Base-by-base conservation (phyloP, 169 alveolate species). In the Eimeria nieschulzi region DNA sequence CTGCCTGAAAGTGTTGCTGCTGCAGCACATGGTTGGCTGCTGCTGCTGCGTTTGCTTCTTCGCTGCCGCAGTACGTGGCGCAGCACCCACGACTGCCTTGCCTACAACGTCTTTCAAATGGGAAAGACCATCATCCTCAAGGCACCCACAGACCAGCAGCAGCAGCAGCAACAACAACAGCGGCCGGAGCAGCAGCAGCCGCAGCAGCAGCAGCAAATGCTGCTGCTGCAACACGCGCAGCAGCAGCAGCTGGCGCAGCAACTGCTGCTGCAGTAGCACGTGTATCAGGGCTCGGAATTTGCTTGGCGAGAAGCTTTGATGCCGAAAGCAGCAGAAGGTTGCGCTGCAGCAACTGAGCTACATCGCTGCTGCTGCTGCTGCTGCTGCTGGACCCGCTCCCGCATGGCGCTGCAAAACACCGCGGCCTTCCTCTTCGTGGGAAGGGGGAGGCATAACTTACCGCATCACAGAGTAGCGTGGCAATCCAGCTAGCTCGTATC, bases 51-150 rank as follows among this genome's bases (percentile, higher is more conserved):
- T 12, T n/a, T 33, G 2, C 56, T 72, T 56, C 59, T 3, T 15
- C 13, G 82, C 82, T 78, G 86, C 63, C 7, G 56, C 90, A 82
- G 90, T 59, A 33, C 90, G 17, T 82, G 90, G 90, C 17, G 78
- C 17, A 82, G 90, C 78, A 64, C 79, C 10, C 75, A 82, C 78
- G 90, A 82, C 66, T 21, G 79, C 63, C 9, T 82, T 5, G 90
- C 90, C 51, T 82, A 82, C 78, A 82, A 82, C 63, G 90, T 82
- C 90, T 82, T 53, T 71, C 26, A 54, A 5, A 39, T 70, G 79
- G 64, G 73, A 7, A 59, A 63, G 15, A 68, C 72, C 46, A 63
- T 61, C 23, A 39, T 68, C 56, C 56, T 19, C 10, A 82, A 17
- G 25, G 70, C 63, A 21, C 51, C 80, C 46, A 33, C 46, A 33